These are phyloP conservation scores for Haplographium delicatum DNA, from an alignment of 495 filamentous ascomycete genomes.

Conservation along the genomic window DNA sequence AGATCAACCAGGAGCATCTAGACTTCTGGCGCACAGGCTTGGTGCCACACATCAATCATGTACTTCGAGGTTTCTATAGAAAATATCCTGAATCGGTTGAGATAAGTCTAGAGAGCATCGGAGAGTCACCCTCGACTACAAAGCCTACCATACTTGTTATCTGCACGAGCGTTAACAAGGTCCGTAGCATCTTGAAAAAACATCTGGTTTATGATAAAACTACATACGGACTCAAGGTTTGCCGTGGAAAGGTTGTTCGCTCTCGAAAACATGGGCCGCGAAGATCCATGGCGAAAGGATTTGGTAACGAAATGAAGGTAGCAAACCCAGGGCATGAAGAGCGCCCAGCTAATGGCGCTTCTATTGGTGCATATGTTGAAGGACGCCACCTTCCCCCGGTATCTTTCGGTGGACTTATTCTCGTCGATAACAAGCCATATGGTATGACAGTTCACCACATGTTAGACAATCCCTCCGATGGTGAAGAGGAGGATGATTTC, in stretches of 20 bases:
- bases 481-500: slow-evolving; percentile 44
- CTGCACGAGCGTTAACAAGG: slow-evolving; percentile 66
- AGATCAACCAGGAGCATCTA: slow-evolving; percentile 54
- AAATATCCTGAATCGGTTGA: slow-evolving; percentile 67
- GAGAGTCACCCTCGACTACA: slow-evolving; percentile 57
- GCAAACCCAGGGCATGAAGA: slow-evolving; percentile 65
- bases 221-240: slow-evolving; percentile 52
- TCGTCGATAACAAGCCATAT: slow-evolving; percentile 76
- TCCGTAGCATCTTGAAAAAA: slow-evolving; percentile 64
- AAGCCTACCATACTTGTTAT: slow-evolving; percentile 72
- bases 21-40: slow-evolving; percentile 67
- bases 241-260: slow-evolving; percentile 63
- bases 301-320: slow-evolving; percentile 31
- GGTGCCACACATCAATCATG: slow-evolving; percentile 63
- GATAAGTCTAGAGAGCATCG: slow-evolving; percentile 68
- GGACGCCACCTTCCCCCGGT: slow-evolving; percentile 82
- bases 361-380: slow-evolving; percentile 84
- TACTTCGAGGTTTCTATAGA: slow-evolving; percentile 54
- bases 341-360: slow-evolving; percentile 76
- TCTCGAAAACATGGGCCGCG: slow-evolving; percentile 43
- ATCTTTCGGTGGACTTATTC: slow-evolving; percentile 79
- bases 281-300: slow-evolving; percentile 21
- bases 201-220: slow-evolving; percentile 62
- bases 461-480: slow-evolving; percentile 72
- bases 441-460: slow-evolving; percentile 97